phyloP scores from a whole-genome alignment of 352 stramenopile species.

The Globisporangium cederbergense region DNA sequence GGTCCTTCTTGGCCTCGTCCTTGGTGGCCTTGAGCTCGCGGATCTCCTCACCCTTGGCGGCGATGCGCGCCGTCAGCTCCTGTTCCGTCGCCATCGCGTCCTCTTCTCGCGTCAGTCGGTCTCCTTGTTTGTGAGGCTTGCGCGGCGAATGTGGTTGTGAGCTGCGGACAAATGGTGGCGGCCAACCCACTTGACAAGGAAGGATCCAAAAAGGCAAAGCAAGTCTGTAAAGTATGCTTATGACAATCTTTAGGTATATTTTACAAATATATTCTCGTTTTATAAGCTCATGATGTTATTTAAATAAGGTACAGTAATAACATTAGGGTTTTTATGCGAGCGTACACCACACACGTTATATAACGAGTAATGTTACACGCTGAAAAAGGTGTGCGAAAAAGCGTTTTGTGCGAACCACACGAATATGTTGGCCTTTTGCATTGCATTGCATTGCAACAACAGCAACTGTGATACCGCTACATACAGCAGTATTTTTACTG shows the following conservation, averaged over 20 bases:
- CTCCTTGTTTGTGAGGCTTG: conserved; percentile 1
- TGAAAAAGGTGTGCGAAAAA: background rate
- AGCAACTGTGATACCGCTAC: too few relatives aligned
- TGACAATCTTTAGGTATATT: background rate
- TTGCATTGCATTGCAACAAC: background rate
- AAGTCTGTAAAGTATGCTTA: background rate
- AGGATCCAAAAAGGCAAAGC: background rate
- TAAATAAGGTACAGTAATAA: background rate
- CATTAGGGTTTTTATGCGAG: background rate
- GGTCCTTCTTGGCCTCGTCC: conserved; percentile 41
- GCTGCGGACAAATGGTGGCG: background rate
- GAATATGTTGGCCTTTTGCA: conserved; percentile 1
- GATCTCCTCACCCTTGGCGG: conserved; percentile 66
- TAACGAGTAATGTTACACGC: background rate
- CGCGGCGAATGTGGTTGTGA: background rate
- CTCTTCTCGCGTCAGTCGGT: background rate
- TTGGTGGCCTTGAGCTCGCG: conserved; percentile 65
- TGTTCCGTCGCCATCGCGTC: conserved; percentile 38
- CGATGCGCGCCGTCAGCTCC: conserved; percentile 56
- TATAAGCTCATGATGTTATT: background rate
- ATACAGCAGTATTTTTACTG: too few relatives aligned
- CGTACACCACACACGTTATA: background rate
- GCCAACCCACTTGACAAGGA: background rate
- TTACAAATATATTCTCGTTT: background rate
- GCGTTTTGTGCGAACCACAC: background rate